Evolutionary conservation across 1,284 basidiomycete species (phyloP), one percentile per base, ranked within the genome.

Genomic region (Mycena sp.): DNA sequence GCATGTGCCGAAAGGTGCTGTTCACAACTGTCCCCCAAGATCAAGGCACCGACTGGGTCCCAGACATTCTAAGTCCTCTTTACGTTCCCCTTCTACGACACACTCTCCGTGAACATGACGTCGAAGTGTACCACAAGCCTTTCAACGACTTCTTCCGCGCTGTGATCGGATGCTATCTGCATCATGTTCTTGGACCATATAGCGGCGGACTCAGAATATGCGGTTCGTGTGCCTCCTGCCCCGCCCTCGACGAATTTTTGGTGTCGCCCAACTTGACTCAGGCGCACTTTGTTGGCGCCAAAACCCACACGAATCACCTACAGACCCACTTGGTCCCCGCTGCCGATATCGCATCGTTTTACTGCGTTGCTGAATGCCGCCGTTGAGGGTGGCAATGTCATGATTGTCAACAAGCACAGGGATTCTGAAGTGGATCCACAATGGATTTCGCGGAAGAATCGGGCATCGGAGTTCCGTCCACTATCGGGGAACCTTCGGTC

Each of bases 71-170:
- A 19, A 67, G 58, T 30, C 54, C 58, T 4, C 21, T 49, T 5
- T 67, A 67, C 43, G 40, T 58, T 12, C 58, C 58, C n/a, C 38
- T 28, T 0, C 54, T 67, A 16, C 65, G 65, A n/a, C 44, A 58
- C 25, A 52, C 55, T 16, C 51, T 67, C 1, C 49, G 21, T 21
- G 65, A 61, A 1, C 58, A 67, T 29, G 25, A 11, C 44, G 51
- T 67, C 26, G 62, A 67, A 44, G 62, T 62, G 30, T 61, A 64
- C n/a, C 62, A 67, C 40, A 67, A 67, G n/a, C 65, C 65, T 2
- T 67, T 67, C 51, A 50, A 23, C 51, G 65, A 67, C 19, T 67
- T 67, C 41, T 67, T 67, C 62, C 58, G 65, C 30, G 62, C 65
- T 1, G 58, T 59, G 29, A 64, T 67, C 45, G 65, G 65, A 6